A percentile compares a stretch with the other conserved stretches of the same genome.
These are phyloP conservation scores for Starmerella geochares DNA, from an alignment of 805 yeast species.

Conservation along the genomic window DNA sequence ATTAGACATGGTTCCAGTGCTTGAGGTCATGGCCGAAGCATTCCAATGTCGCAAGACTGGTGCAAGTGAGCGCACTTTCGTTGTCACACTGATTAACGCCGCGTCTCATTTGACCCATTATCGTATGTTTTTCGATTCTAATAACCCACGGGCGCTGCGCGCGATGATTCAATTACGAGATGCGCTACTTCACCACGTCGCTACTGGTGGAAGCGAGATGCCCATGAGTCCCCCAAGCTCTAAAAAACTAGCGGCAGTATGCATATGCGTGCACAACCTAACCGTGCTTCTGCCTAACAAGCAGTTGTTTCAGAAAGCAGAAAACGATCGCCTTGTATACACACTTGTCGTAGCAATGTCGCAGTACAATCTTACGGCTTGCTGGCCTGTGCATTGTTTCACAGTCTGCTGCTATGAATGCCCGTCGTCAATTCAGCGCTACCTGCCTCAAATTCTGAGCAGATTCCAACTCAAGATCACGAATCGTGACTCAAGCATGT, in stretches of 20 bases:
- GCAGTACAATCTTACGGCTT: constrained; percentile 54
- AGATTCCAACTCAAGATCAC: constrained; percentile 66
- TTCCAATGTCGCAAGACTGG: constrained; percentile 40
- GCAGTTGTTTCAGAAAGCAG: constrained; percentile 42
- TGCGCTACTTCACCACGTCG: constrained; percentile 6
- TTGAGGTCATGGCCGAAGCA: constrained; percentile 36
- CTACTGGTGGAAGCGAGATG: constrained; percentile 12
- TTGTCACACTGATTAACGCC: constrained; percentile 53
- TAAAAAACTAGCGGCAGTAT: constrained; percentile 33
- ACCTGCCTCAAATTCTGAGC: constrained; percentile 56
- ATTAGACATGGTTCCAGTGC: constrained; percentile 44
- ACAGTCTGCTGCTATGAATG: constrained; percentile 72
- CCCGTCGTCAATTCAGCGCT: constrained; percentile 62
- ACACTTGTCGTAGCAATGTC: constrained; percentile 52
- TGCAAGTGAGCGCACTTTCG: constrained; percentile 50
- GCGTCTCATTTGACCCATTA: constrained; percentile 40
- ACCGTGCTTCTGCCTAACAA: constrained; percentile 47
- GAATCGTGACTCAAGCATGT: constrained; percentile 56
- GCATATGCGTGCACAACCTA: constrained; percentile 43
- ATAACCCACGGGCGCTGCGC: constrained; percentile 24
- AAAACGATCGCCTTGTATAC: constrained; percentile 54
- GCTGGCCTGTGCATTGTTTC: constrained; percentile 66
- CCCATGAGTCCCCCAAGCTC: constrained; percentile 6
- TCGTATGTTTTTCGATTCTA: constrained; percentile 39
- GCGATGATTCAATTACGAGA: constrained; percentile 11